Conservation (phyloP, 2,329 filamentous ascomycete genomes). For the Apiospora arundinis region DNA sequence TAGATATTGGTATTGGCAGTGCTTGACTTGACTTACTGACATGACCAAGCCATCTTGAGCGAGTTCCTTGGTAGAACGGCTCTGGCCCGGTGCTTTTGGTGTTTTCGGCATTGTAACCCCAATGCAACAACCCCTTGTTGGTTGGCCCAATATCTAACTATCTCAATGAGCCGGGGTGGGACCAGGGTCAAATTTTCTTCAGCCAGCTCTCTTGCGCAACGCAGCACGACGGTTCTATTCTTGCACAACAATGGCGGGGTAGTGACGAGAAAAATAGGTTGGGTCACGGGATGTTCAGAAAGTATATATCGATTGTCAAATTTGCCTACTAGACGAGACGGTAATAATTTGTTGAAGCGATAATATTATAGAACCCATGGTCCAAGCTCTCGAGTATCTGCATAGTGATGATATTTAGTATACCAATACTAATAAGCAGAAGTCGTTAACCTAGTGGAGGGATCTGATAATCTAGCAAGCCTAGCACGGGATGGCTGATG, state of each 20-base stretch:
- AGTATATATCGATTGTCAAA: neutral
- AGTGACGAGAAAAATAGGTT: neutral
- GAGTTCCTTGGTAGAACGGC: constrained; percentile 34
- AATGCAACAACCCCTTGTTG: neutral
- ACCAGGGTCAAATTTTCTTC: neutral
- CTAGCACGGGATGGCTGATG: neutral
- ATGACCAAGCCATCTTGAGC: constrained; percentile 59
- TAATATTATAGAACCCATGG: neutral
- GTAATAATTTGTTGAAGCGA: neutral
- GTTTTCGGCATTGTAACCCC: neutral
- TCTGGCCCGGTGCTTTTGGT: neutral
- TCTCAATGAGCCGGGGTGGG: neutral
- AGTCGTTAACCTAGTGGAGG: neutral
- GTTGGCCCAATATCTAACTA: neutral
- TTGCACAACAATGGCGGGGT: neutral
- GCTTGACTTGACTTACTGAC: constrained; percentile 47
- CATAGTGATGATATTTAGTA: neutral
- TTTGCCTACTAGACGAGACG: neutral
- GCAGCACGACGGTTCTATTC: neutral
- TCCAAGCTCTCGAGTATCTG: constrained; percentile 6
- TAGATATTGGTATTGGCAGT: no score
- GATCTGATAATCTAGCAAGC: neutral
- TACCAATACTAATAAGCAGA: no score
- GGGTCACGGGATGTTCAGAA: neutral
- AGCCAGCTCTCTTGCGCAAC: constrained; percentile 6